Evolutionary conservation across 768 basidiomycete genomes (phyloP).

Genomic region (Leccinum incarnatum): DNA sequence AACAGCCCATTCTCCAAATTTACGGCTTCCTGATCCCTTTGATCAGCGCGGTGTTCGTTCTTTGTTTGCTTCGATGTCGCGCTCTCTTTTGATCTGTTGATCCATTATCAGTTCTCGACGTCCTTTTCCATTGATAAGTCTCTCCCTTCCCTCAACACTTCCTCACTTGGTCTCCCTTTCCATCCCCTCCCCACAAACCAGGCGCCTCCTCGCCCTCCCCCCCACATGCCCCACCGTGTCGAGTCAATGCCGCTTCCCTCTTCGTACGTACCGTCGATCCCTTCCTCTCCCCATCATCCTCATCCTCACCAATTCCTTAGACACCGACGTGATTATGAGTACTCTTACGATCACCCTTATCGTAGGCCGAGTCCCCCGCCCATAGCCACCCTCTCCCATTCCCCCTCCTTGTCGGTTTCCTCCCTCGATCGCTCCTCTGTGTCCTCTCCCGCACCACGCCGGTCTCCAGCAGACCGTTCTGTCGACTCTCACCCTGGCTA

Average conservation of each 20-base stretch:
- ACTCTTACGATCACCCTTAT: constrained; percentile 39
- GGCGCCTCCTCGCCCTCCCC: constrained; percentile 10
- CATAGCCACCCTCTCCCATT: constrained; percentile 52
- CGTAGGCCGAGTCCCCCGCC: constrained; percentile 46
- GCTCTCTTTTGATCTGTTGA: constrained; percentile 40
- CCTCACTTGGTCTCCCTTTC: constrained; percentile 22
- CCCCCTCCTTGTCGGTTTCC: constrained; percentile 58
- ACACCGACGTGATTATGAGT: constrained; percentile 38
- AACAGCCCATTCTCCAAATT: constrained; percentile 34
- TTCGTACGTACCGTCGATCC: constrained; percentile 31
- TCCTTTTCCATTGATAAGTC: constrained; percentile 38
- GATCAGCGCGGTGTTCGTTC: constrained; percentile 38
- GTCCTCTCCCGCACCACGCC: constrained; percentile 54
- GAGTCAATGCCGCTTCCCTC: constrained; percentile 35
- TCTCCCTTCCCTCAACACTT: constrained; percentile 19
- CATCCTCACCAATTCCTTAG: constrained; percentile 32
- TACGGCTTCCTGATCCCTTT: constrained; percentile 31
- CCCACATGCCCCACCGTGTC: constrained; percentile 53
- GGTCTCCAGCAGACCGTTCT: constrained; percentile 36
- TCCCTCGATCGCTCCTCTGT: constrained; percentile 60
- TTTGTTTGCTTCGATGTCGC: constrained; percentile 32
- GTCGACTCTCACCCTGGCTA: constrained; percentile 29
- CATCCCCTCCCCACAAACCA: constrained; percentile 16
- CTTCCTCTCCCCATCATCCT: constrained; percentile 28
- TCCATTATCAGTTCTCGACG: constrained; percentile 39